Evolutionary conservation across 768 basidiomycete genomes (phyloP), one percentile per base, ranked within the genome.

Genomic region (Clitopilus hobsonii): DNA sequence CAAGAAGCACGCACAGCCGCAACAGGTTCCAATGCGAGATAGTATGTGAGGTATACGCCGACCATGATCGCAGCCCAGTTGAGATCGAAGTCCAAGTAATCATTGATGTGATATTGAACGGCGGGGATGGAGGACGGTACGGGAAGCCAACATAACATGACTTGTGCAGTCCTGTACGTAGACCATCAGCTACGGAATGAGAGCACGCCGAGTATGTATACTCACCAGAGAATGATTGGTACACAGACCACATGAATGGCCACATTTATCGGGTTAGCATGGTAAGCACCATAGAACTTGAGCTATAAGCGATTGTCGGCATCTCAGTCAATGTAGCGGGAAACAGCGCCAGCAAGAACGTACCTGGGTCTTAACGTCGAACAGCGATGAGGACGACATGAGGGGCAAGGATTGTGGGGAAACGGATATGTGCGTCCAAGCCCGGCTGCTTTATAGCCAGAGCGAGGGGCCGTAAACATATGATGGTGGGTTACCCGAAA

Each of bases 281-380:
- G 94, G 71, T 97, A 97, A 51, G 93, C 87, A 18, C 92, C 93
- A 68, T 98, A 98, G 77, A 96, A 96, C 23, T 86, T 77, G 65
- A 98, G 80, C 93, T 97, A 57, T 23, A 51, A 54, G 27, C 27
- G 51, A 22, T 51, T 54, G 51, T 54, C 30, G 49, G 23, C 52
- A 62, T 26, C 58, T 55, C 55, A 52, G 38, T 50, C 45, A 52
- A 23, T 49, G 27, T 26, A 18, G 27, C 24, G 32, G 11, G 53
- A 30, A 18, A 41, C 30, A 30, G 13, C n/a, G 30, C 26, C 32
- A 24, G 51, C 36, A 24, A 47, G 24, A 53, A 23, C 8, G 18
- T 58, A 86, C 89, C 75, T 91, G 89, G 36, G 84, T 81, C 60
- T 87, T 76, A 54, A 91, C 79, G 65, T 91, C 79, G 66, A 91